These are phyloP conservation scores for Trametes gibbosa DNA, from an alignment of 768 basidiomycete species.

Conservation along the genomic window DNA sequence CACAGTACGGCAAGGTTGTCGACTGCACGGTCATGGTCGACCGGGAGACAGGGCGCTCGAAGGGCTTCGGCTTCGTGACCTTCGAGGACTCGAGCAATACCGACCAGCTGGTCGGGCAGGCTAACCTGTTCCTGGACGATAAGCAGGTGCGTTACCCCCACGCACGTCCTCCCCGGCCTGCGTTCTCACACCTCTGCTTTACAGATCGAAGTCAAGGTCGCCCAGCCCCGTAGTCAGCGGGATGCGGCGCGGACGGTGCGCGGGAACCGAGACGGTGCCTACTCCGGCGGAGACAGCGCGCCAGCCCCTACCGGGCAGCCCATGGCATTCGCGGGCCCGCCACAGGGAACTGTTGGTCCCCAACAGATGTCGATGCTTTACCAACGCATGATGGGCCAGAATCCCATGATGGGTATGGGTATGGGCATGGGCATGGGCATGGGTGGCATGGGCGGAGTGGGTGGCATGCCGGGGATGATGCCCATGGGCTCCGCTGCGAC, in stretches of 20 bases:
- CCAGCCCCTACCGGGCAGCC: not conserved
- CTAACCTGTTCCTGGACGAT: conserved; percentile 86
- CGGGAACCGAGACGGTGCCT: conserved; percentile 15
- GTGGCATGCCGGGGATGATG: conserved; percentile 23
- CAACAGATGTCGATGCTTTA: conserved; percentile 90
- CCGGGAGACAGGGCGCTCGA: conserved; percentile 86
- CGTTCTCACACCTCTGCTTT: not conserved
- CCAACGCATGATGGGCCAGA: conserved; percentile 76
- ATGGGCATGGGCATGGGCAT: conserved; percentile 40
- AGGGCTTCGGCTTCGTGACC: conserved; percentile 96
- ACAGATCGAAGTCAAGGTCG: conserved; percentile 94
- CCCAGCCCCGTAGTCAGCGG: conserved; percentile 82
- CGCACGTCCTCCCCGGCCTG: not conserved
- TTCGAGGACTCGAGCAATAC: conserved; percentile 88
- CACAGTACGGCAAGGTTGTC: conserved; percentile 89
- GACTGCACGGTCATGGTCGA: conserved; percentile 99
- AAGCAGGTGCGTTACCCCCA: conserved; percentile 63
- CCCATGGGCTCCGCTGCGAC: conserved; percentile 20
- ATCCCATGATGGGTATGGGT: conserved; percentile 32
- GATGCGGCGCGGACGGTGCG: conserved; percentile 38
- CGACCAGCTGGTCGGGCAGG: conserved; percentile 72
- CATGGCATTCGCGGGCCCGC: conserved; percentile 29
- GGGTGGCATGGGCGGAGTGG: conserved; percentile 30
- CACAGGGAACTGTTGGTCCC: conserved; percentile 74
- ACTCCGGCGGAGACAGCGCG: conserved; percentile 43